phyloP scores from a whole-genome alignment of 345 rosid species.

The Eucalyptus dawsonii region DNA sequence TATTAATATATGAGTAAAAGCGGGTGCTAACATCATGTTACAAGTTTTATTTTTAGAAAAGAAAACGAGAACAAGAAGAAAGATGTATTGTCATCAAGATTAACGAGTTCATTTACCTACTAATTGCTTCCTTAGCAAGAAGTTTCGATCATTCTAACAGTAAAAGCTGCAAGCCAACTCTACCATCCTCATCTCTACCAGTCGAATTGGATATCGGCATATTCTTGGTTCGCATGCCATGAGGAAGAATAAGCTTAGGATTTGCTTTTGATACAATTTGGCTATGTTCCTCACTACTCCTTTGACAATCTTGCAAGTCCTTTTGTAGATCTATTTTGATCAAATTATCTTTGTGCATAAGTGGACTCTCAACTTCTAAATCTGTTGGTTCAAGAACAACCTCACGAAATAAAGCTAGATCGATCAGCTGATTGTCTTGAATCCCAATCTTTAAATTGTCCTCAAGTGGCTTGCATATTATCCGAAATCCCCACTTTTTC shows the following conservation, averaged over 20 bases:
- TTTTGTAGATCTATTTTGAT: too few species aligned
- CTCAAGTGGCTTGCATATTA: background rate
- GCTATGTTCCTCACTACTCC: too few species aligned
- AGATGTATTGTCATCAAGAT: background rate
- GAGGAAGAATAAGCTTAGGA: too few species aligned
- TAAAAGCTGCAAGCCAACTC: too few species aligned
- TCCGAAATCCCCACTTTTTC: background rate
- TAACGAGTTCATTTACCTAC: background rate
- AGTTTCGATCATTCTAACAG: background rate
- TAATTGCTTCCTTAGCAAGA: background rate
- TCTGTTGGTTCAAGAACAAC: background rate
- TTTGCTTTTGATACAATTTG: too few species aligned
- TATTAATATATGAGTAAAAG: too few species aligned
- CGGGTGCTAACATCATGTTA: fast-evolving
- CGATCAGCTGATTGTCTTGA: background rate
- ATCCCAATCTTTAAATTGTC: background rate
- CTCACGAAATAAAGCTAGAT: fast-evolving
- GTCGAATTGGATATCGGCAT: too few species aligned
- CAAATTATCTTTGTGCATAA: too few species aligned
- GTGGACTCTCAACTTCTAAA: background rate
- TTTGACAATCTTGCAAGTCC: too few species aligned
- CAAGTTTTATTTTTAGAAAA: background rate
- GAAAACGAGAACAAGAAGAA: background rate
- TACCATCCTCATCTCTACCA: too few species aligned
- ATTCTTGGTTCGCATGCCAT: too few species aligned